Evolutionary conservation across 805 yeast genomes (phyloP).

Genomic region (Suhomyces vadensis): DNA sequence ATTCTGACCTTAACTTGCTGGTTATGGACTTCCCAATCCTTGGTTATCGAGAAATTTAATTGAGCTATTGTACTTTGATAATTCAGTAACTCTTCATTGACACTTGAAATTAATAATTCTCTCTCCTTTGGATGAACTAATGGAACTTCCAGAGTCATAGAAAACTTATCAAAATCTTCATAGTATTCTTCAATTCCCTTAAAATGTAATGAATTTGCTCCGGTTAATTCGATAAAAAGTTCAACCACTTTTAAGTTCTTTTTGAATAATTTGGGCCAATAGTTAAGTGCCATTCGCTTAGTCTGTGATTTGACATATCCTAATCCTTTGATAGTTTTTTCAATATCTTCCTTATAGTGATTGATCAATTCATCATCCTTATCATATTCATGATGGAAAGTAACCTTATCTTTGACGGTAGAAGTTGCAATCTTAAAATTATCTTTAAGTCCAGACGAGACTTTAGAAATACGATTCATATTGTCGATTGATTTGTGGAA

Average conservation of each 20-base stretch:
- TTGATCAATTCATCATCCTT: constrained; percentile 15
- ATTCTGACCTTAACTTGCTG: constrained; percentile 35
- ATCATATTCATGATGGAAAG: constrained; percentile 9
- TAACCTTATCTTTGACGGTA: constrained; percentile 13
- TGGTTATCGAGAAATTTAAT: constrained; percentile 12
- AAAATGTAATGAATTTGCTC: constrained; percentile 40
- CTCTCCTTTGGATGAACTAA: constrained; percentile 41
- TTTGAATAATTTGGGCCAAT: constrained; percentile 36
- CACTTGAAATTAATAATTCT: constrained; percentile 23
- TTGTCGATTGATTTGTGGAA: neutral
- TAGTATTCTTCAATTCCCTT: constrained; percentile 33
- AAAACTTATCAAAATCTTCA: constrained; percentile 30
- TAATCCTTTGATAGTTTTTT: constrained; percentile 40
- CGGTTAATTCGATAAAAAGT: constrained; percentile 29
- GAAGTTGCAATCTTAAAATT: constrained; percentile 13
- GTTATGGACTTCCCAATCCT: constrained; percentile 26
- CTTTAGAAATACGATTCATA: constrained; percentile 13
- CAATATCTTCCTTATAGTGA: constrained; percentile 18
- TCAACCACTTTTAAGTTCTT: constrained; percentile 31
- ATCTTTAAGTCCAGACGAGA: constrained; percentile 13
- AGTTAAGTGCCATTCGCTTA: constrained; percentile 18
- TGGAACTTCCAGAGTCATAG: constrained; percentile 29
- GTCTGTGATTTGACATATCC: constrained; percentile 36
- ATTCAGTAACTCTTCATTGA: constrained; percentile 28
- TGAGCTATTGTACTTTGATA: constrained; percentile 24